Percentiles rank a stretch among this genome's conserved stretches.
phyloP scores from a whole-genome alignment of 345 rosid genomes.

The Citrus hindsii region DNA sequence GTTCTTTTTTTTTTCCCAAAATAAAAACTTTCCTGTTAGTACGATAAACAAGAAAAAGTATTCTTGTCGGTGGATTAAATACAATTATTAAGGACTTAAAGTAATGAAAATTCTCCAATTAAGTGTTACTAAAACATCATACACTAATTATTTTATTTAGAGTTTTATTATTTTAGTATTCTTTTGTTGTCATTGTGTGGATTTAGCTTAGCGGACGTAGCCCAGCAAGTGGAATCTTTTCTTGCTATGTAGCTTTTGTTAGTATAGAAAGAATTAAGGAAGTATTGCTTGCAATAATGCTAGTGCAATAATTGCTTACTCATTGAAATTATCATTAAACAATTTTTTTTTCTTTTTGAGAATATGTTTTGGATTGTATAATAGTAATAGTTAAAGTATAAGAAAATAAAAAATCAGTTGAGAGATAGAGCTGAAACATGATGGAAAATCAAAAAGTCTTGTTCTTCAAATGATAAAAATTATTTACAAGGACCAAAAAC shows the following conservation, averaged over 20 bases:
- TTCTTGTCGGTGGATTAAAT: not conserved
- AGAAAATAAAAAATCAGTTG: too few relatives aligned
- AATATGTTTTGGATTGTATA: too few relatives aligned
- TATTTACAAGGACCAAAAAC: too few relatives aligned
- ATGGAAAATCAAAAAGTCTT: too few relatives aligned
- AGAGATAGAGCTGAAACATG: too few relatives aligned
- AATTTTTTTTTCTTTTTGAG: not conserved
- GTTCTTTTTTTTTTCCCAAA: not conserved
- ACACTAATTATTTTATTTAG: not conserved
- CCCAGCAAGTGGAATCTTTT: conserved; percentile 15
- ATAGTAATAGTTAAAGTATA: too few relatives aligned
- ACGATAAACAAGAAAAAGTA: not conserved
- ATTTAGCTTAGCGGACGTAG: conserved; percentile 8
- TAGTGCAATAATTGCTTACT: not conserved
- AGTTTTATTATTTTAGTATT: too few relatives aligned
- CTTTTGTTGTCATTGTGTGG: not conserved
- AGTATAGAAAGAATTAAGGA: not conserved
- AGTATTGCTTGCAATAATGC: not conserved
- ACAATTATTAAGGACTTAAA: not conserved
- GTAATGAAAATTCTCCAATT: not conserved
- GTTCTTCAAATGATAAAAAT: too few relatives aligned
- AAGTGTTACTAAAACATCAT: not conserved
- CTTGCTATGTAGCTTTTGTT: not conserved
- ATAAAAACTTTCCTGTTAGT: too few relatives aligned
- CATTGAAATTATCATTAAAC: not conserved